Evolutionary conservation across 176 grass and related monocot genomes (phyloP), one percentile per base, ranked within the genome.

Genomic region (Echinochloa phyllopogon): DNA sequence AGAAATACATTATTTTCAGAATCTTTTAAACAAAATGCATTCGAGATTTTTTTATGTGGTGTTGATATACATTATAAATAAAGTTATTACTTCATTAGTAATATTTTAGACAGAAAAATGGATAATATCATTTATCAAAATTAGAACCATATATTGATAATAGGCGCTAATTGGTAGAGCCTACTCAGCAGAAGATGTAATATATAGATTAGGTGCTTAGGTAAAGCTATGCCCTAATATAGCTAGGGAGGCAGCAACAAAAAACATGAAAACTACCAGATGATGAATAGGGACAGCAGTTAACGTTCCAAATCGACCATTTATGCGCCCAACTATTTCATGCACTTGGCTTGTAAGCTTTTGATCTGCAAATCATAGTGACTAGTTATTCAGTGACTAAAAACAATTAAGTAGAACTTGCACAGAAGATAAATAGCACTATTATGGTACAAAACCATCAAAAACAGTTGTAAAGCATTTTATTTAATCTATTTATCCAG

Each of bases 241-340:
- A 83, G 20, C 51, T 23, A 80, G 65, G 25, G 17, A 82, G 9
- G 21, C 21, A 67, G 47, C 6, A 50, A 77, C 23, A n/a, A 23
- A 25, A 75, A 81, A 1, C 71, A 68, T 21, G 36, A 65, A 73
- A 76, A 82, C 76, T 86, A 99, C 96, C 93, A 99, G 77, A 81
- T 99, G 96, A 91, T 96, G 93, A 85, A 99, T 99, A 60, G 96
- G 96, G 81, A 99, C 96, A 75, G 93, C 93, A 84, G 96, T 92
- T 70, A 99, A 61, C 67, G 96, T 99, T 85, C 96, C 96, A 85
- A 99, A 99, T 70, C 96, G 93, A 48, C 96, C 96, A 79, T 99
- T 99, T 85, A 99, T 99, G 44, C 96, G 93, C 25, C 96, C 96
- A 85, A 99, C 96, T 89, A 99, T 99, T 92, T 99, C 96, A 66